These are phyloP conservation scores for Cystobasidiaceae sp. DNA, from an alignment of 1,284 basidiomycete species.

Conservation along the genomic window DNA sequence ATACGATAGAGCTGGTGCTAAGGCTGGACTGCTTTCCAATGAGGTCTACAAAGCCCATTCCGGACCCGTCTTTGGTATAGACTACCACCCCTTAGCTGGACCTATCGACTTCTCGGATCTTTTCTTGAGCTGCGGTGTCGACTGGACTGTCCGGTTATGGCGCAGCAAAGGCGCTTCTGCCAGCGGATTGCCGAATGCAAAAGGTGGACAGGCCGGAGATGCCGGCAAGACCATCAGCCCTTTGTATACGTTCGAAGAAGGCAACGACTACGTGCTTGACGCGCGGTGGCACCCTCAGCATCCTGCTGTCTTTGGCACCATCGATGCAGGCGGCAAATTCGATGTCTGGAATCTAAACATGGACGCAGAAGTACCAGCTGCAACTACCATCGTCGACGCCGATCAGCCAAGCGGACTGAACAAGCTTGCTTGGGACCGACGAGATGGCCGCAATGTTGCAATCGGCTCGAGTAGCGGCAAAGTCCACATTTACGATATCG, in stretches of 20 bases:
- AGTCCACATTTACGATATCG: slow-evolving; percentile 60
- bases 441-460: slow-evolving; percentile 75
- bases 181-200: neutral
- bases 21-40: slow-evolving; percentile 85
- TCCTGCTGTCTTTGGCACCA: slow-evolving; percentile 86
- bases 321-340: slow-evolving; percentile 89
- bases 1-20: slow-evolving; percentile 90
- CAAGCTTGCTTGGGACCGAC: slow-evolving; percentile 88
- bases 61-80: slow-evolving; percentile 84
- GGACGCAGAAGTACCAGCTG: slow-evolving; percentile 85
- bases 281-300: slow-evolving; percentile 95
- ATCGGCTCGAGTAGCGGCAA: slow-evolving; percentile 86
- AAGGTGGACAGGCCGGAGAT: neutral
- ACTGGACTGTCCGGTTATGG: slow-evolving; percentile 97
- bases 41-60: slow-evolving; percentile 89
- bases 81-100: slow-evolving; percentile 85
- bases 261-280: slow-evolving; percentile 98
- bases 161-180: slow-evolving; percentile 46
- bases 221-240: slow-evolving; percentile 56
- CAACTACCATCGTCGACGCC: slow-evolving; percentile 56
- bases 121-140: slow-evolving; percentile 83
- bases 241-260: slow-evolving; percentile 87
- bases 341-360: slow-evolving; percentile 94
- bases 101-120: slow-evolving; percentile 91
- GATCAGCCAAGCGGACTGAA: slow-evolving; percentile 69